Base-by-base conservation (phyloP, 257 asterid species). In the Salvia miltiorrhiza region DNA sequence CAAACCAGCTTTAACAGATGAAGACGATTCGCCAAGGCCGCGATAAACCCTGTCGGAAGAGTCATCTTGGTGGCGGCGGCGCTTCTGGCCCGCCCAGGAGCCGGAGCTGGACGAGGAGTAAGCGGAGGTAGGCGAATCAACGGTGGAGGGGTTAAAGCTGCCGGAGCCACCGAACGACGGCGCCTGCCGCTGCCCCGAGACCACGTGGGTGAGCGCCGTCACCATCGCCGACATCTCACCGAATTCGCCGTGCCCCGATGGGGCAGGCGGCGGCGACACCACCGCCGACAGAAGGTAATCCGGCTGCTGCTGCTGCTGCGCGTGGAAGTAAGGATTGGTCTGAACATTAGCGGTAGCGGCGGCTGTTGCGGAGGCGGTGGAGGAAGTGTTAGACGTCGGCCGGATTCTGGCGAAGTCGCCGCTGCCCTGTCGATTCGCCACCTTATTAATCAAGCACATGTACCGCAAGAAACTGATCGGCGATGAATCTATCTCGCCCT, bases 21-120 rank as follows among this genome's bases (percentile, higher is more conserved):
- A 77, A 21, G 90, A 81, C 7, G 90, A 71, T 21, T 89, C 93
- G 44, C 78, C 82, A 16, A 76, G 32, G 1, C 81, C 76, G 41
- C 75, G 76, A 58, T 68, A 80, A 61, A 33, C 73, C 70, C 75
- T 50, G 11, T 77, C 88, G 2, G 79, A 54, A 2, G 67, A 48
- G 13, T 89, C 90, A 26, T 84, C 94, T 13, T 70, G 89, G 67
- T 84, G 79, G 19, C 90, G 94, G 26, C 82, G 74, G 63, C 98
- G 74, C 62, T 92, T 92, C 78, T 81, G 94, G 4, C 97, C 95
- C 8, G 86, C 80, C 87, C 80, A 78, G 2, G 94, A 86, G 1
- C 95, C 95, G 13, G 95, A 84, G 78, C 94, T 86, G 21, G 94
- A 92, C 33, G 93, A 80, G 4, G 93, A 81, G 21, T 86, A 84